Conservation (phyloP, 352 stramenopile species). For the Globisporangium nodosum region DNA sequence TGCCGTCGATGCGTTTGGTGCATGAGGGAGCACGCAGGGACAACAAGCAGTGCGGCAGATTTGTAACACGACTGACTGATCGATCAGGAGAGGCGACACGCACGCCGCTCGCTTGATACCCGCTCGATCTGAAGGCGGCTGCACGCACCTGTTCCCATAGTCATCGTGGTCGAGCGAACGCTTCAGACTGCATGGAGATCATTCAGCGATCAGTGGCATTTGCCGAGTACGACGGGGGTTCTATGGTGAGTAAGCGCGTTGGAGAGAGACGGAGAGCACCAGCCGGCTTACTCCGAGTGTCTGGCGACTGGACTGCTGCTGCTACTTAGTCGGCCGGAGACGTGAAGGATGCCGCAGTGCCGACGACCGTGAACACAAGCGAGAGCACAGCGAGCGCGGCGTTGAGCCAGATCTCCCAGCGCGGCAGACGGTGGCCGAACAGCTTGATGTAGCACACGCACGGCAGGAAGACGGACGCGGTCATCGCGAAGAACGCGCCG, state of each 20-base stretch:
- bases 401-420: conserved; percentile 53
- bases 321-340: neutral
- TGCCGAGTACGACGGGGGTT: neutral
- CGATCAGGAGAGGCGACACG: too few relatives aligned
- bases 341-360: conserved; percentile 63
- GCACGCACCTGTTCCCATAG: too few relatives aligned
- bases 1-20: too few relatives aligned
- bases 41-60: too few relatives aligned
- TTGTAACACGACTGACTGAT: too few relatives aligned
- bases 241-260: conserved; percentile 24
- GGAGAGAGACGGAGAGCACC: conserved; percentile 43
- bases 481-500: conserved; percentile 82
- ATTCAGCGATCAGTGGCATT: neutral
- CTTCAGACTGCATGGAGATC: too few relatives aligned
- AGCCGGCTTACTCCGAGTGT: neutral
- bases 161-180: too few relatives aligned
- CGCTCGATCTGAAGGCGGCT: too few relatives aligned
- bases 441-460: conserved; percentile 85
- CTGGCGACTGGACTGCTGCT: neutral
- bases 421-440: conserved; percentile 46
- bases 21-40: too few relatives aligned
- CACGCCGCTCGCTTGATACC: too few relatives aligned
- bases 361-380: conserved; percentile 65
- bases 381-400: conserved; percentile 44
- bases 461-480: conserved; percentile 78